Evolutionary conservation across 306 rosid genomes (phyloP).

Genomic region (Morella rubra): DNA sequence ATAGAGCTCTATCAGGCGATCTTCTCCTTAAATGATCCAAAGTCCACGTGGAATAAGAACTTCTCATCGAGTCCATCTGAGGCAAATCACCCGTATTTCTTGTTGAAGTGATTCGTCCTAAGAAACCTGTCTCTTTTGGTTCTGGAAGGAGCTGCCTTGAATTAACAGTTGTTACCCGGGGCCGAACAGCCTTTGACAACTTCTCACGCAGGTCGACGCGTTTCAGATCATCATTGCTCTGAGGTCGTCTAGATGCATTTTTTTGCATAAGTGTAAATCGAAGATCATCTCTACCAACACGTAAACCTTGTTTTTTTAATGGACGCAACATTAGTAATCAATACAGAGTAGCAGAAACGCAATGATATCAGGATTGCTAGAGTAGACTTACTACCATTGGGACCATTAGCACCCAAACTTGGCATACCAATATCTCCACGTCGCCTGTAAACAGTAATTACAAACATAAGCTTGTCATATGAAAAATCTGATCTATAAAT

Average conservation of each 20-base stretch:
- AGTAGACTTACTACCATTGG: slow-evolving; percentile 53
- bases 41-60: slow-evolving; percentile 76
- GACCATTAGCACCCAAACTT: slow-evolving; percentile 39
- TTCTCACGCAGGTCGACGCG: slow-evolving; percentile 82
- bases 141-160: slow-evolving; percentile 42
- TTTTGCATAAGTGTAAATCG: slow-evolving; percentile 79
- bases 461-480: not conserved
- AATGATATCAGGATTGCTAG: slow-evolving; percentile 27
- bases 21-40: slow-evolving; percentile 61
- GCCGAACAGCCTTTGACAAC: slow-evolving; percentile 58
- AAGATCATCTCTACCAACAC: slow-evolving; percentile 73
- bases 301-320: slow-evolving; percentile 36
- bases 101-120: slow-evolving; percentile 51
- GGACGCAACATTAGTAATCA: slow-evolving; percentile 22
- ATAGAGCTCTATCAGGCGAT: slow-evolving; percentile 47
- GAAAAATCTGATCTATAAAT: not conserved
- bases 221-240: slow-evolving; percentile 47
- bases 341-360: slow-evolving; percentile 27
- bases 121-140: slow-evolving; percentile 44
- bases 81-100: slow-evolving; percentile 63
- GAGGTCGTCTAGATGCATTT: slow-evolving; percentile 49
- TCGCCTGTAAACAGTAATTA: slow-evolving; percentile 49
- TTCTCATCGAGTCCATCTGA: slow-evolving; percentile 61
- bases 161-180: slow-evolving; percentile 22
- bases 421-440: slow-evolving; percentile 51